A percentile compares a stretch with the other conserved stretches of the same genome.
Evolutionary conservation across 371 early-diverging fungal species (phyloP).

Genomic region (Saksenaea oblongispora): DNA sequence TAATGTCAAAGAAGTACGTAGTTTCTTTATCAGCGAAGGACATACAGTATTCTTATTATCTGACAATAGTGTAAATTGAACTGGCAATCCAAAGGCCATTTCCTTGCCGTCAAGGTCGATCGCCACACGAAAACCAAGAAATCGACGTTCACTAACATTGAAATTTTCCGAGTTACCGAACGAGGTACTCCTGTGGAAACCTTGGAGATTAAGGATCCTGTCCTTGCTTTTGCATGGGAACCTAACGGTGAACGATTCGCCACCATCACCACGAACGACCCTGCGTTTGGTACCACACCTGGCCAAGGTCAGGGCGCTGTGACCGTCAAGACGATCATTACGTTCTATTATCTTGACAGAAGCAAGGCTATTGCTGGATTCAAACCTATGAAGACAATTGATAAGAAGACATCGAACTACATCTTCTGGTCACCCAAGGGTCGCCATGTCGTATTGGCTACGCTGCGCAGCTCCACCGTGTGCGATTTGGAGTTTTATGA

Average conservation of each 20-base stretch:
- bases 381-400: slow-evolving; percentile 64
- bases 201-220: slow-evolving; percentile 86
- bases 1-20: slow-evolving; percentile 75
- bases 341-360: slow-evolving; percentile 80
- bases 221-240: slow-evolving; percentile 92
- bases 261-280: slow-evolving; percentile 77
- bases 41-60: not conserved
- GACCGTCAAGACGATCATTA: slow-evolving; percentile 72
- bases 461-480: slow-evolving; percentile 76
- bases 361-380: slow-evolving; percentile 64
- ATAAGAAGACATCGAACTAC: slow-evolving; percentile 80
- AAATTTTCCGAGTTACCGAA: slow-evolving; percentile 92
- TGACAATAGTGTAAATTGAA: slow-evolving; percentile 69
- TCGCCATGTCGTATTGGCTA: slow-evolving; percentile 89
- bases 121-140: slow-evolving; percentile 94
- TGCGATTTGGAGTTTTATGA: slow-evolving; percentile 94
- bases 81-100: slow-evolving; percentile 93
- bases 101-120: slow-evolving; percentile 90
- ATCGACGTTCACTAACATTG: slow-evolving; percentile 84
- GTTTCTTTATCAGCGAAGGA: not conserved
- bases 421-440: slow-evolving; percentile 97
- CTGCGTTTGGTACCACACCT: slow-evolving; percentile 53
- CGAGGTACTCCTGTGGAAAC: slow-evolving; percentile 95
- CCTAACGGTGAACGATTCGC: slow-evolving; percentile 87
- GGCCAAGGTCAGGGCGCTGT: slow-evolving; percentile 50